These are phyloP conservation scores for Termitomyces sp. DNA, from an alignment of 768 basidiomycete species.

Conservation along the genomic window DNA sequence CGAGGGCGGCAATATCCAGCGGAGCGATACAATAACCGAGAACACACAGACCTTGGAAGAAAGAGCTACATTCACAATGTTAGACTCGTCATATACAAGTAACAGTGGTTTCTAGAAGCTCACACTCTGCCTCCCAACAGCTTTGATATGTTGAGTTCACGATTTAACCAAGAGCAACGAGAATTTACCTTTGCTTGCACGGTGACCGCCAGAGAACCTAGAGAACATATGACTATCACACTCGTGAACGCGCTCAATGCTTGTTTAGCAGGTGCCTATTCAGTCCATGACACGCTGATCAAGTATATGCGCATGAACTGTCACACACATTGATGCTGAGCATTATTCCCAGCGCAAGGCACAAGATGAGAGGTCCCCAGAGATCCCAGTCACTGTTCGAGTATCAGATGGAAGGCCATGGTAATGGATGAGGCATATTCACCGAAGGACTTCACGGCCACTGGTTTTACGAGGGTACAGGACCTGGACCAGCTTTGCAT, in stretches of 20 bases:
- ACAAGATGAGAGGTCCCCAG: conserved; percentile 91
- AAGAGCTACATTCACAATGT: conserved; percentile 48
- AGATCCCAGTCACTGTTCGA: conserved; percentile 87
- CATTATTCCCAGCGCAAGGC: conserved; percentile 74
- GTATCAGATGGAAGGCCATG: neutral
- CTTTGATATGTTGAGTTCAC: conserved; percentile 26
- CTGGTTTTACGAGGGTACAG: conserved; percentile 76
- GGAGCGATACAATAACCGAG: conserved; percentile 95
- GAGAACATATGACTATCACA: conserved; percentile 87
- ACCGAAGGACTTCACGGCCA: conserved; percentile 81
- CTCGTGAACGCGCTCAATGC: conserved; percentile 87
- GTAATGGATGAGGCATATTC: conserved; percentile 10
- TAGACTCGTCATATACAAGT: neutral
- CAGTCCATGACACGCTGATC: neutral
- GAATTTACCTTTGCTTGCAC: conserved; percentile 83
- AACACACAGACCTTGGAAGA: conserved; percentile 94
- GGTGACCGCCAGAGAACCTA: conserved; percentile 88
- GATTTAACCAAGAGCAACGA: conserved; percentile 1
- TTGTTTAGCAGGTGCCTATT: conserved; percentile 76
- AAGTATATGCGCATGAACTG: neutral
- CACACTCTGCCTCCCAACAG: conserved; percentile 81
- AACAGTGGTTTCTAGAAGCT: conserved; percentile 16
- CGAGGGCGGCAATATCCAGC: conserved; percentile 82
- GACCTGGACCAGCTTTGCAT: conserved; percentile 89
- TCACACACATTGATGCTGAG: conserved; percentile 72